phyloP scores from a whole-genome alignment of 345 rosid genomes.

The Lepidium aucheri region DNA sequence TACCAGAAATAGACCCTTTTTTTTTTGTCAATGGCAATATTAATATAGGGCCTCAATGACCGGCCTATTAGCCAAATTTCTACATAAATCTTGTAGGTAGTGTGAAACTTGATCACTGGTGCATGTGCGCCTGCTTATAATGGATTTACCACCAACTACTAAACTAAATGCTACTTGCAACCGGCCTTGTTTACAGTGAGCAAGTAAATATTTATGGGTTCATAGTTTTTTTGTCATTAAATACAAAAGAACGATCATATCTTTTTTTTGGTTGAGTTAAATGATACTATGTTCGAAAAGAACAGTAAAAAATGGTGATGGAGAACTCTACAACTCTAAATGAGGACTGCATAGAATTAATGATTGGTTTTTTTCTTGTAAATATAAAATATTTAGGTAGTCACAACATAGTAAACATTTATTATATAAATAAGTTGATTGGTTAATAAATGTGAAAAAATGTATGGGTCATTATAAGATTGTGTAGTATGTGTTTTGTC shows the following conservation, averaged over 20 bases:
- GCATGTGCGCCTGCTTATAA: too few relatives aligned
- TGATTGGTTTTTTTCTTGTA: constrained; percentile 13
- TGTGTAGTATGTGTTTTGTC: constrained; percentile 10
- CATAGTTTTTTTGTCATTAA: not conserved
- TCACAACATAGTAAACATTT: not conserved
- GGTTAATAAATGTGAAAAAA: constrained; percentile 18
- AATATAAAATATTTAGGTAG: not conserved
- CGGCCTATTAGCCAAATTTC: too few relatives aligned
- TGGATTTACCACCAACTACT: too few relatives aligned
- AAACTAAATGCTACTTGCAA: too few relatives aligned
- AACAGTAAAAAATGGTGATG: constrained; percentile 11
- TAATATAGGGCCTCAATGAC: too few relatives aligned
- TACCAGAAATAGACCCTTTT: too few relatives aligned
- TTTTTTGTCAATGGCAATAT: too few relatives aligned
- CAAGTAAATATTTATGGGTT: constrained; percentile 3
- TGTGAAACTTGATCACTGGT: too few relatives aligned
- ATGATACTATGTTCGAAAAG: constrained; percentile 21
- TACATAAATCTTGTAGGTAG: too few relatives aligned
- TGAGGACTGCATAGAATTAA: constrained; percentile 12
- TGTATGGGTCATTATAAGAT: not conserved
- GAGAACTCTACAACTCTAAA: constrained; percentile 21
- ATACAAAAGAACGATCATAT: constrained; percentile 16
- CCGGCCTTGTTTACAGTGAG: constrained; percentile 9
- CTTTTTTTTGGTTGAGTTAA: constrained; percentile 21
- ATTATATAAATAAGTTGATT: constrained; percentile 7